These are phyloP conservation scores for Nemania sp. DNA, from an alignment of 2,329 filamentous ascomycete species.

Conservation along the genomic window DNA sequence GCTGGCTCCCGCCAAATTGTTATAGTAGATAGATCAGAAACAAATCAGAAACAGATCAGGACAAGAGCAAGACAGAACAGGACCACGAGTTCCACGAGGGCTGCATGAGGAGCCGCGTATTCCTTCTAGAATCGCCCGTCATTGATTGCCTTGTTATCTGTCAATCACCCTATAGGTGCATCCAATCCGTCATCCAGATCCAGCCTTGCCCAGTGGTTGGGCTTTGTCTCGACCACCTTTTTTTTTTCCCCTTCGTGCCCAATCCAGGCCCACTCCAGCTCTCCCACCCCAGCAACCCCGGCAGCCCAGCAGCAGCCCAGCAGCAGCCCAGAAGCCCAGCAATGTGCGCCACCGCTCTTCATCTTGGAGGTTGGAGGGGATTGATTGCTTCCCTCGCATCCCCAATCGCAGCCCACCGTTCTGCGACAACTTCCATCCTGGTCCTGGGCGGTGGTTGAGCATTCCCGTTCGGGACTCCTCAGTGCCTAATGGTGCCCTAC, in stretches of 20 bases:
- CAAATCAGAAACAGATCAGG: no score
- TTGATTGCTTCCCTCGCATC: not conserved
- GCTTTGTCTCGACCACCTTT: conserved; percentile 42
- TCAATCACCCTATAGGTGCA: conserved; percentile 3
- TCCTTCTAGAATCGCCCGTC: conserved; percentile 11
- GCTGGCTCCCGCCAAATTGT: conserved; percentile 17
- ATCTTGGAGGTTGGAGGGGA: no score
- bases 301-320: conserved; percentile 32
- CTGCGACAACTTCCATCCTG: conserved; percentile 19
- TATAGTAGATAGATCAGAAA: not conserved
- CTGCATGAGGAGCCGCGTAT: no score
- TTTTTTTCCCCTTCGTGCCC: conserved; percentile 45
- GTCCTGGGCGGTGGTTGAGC: conserved; percentile 20
- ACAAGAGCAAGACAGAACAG: no score
- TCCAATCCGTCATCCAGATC: no score
- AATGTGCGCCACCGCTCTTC: conserved; percentile 45
- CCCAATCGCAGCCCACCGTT: not conserved
- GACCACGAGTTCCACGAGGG: no score
- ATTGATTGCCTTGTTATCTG: conserved; percentile 12
- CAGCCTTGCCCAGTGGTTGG: conserved; percentile 43
- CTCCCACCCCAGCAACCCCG: conserved; percentile 42
- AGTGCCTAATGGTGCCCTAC: conserved; percentile 43
- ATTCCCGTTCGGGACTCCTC: conserved; percentile 35
- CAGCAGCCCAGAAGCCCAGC: conserved; percentile 40
- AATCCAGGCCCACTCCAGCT: conserved; percentile 48